Base-by-base conservation (phyloP, 1,284 basidiomycete genomes). In the Vanrija humicola region DNA sequence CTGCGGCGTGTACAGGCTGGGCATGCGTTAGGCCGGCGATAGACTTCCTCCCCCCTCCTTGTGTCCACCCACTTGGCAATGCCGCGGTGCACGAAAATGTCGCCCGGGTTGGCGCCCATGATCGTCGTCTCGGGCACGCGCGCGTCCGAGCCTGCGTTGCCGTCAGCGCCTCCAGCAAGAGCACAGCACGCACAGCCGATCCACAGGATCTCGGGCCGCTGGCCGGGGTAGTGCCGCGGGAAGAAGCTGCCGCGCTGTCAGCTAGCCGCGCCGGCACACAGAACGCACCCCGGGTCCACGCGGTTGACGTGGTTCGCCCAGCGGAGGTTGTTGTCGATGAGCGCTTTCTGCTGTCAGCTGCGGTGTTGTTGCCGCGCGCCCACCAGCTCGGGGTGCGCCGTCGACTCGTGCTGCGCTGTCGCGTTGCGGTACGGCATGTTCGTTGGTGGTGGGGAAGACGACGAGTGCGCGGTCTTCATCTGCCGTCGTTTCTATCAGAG, bases 141-240 rank as follows among this genome's bases (percentile, higher is more conserved):
- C 14, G 74, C 73, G 52, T 76, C 74, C 0, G 74, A 69, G 55
- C 73, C 73, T 74, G 49, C 12, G 43, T 2, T 34, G 29, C 15
- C 6, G 19, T 12, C 40, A 29, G 39, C 39, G 5, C 3, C 40
- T 1, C 40, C 18, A 8, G 14, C 29, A 19, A 3, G 38, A n/a
- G n/a, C 46, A 21, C 25, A 14, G 6, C 6, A 62, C 69, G 63
- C 47, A 72, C 72, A 74, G 34, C 74, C 74, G 25, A 76, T 73
- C 72, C 72, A 76, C 28, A 76, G 62, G 45, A 76, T 68, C 46
- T 74, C 67, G 18, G 74, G 74, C 46, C 72, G 63, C 60, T 76
- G 74, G 44, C 74, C 74, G 15, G 67, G 67, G 52, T 63, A 71
- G 55, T 73, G 70, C 15, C 60, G 58, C 0, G 70, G 66, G 60